These are phyloP conservation scores for Apostasia ramifera DNA, from an alignment of 106 monocot genomes.

Conservation along the genomic window DNA sequence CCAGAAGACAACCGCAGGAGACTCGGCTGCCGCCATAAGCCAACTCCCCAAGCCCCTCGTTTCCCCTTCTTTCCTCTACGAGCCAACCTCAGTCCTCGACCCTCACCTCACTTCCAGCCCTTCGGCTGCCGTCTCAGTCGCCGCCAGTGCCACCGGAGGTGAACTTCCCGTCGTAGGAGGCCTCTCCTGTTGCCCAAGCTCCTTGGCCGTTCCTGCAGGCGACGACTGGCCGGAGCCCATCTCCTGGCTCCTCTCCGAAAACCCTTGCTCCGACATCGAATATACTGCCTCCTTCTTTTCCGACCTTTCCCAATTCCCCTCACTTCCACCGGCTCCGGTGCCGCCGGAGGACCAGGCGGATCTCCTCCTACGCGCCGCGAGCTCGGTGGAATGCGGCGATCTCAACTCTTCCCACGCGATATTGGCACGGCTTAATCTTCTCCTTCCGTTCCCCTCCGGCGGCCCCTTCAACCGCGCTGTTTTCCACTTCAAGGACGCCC, in stretches of 20 bases:
- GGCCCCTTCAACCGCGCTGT: slow-evolving; percentile 50
- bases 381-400: slow-evolving; percentile 42
- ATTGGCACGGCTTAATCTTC: slow-evolving; percentile 72
- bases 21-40: background rate
- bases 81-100: slow-evolving; percentile 81
- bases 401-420: slow-evolving; percentile 30
- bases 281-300: slow-evolving; percentile 7
- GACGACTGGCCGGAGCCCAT: slow-evolving; percentile 39
- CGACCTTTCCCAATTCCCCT: background rate
- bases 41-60: background rate
- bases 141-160: slow-evolving; percentile 1
- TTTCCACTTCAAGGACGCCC: slow-evolving; percentile 69
- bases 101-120: slow-evolving; percentile 57
- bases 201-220: background rate
- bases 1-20: slow-evolving; percentile 4
- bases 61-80: slow-evolving; percentile 29
- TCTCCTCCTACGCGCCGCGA: slow-evolving; percentile 42
- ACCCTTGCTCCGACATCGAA: background rate
- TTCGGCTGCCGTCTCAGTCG: slow-evolving; percentile 14
- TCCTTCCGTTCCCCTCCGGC: slow-evolving; percentile 23
- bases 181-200: slow-evolving; percentile 5
- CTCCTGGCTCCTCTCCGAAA: slow-evolving; percentile 26
- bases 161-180: background rate
- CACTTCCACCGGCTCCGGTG: background rate
- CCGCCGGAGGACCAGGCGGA: slow-evolving; percentile 25